Percentiles rank a stretch among this genome's conserved stretches.
phyloP scores from a whole-genome alignment of 78 protist species.

The Creolimax fragrantissima region DNA sequence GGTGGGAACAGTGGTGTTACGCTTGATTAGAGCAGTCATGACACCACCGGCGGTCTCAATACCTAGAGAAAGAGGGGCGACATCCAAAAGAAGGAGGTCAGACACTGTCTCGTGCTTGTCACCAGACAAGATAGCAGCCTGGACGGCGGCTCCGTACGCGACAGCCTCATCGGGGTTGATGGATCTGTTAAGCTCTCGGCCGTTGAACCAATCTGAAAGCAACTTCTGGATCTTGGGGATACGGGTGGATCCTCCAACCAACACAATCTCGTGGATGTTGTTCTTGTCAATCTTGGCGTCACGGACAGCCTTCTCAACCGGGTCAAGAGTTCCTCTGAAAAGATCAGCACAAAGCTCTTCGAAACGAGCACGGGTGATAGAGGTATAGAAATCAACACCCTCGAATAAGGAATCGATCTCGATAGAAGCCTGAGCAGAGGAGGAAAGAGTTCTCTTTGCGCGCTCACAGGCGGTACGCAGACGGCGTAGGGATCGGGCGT shows the following conservation, averaged over 20 bases:
- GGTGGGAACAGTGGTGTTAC: constrained; percentile 97
- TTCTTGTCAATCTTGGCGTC: constrained; percentile 75
- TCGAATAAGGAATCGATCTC: constrained; percentile 93
- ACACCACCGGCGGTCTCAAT: constrained; percentile 98
- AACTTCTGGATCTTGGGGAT: constrained; percentile 90
- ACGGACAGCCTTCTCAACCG: constrained; percentile 75
- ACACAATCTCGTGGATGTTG: constrained; percentile 77
- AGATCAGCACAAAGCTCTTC: constrained; percentile 88
- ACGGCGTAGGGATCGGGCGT: constrained; percentile 76
- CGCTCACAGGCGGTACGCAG: constrained; percentile 94
- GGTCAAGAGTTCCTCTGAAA: constrained; percentile 80
- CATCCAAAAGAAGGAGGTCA: constrained; percentile 86
- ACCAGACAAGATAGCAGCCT: constrained; percentile 93
- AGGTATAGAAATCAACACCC: constrained; percentile 87
- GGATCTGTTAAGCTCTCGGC: constrained; percentile 80
- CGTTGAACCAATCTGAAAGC: constrained; percentile 87
- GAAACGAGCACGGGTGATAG: constrained; percentile 90
- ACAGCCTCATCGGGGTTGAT: constrained; percentile 99
- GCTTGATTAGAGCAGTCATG: constrained; percentile 91
- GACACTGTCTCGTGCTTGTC: constrained; percentile 31
- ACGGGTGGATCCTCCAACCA: constrained; percentile 96
- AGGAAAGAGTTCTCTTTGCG: constrained; percentile 85
- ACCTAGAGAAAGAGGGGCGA: constrained; percentile 96
- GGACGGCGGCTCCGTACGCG: constrained; percentile 99
- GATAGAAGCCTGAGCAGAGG: constrained; percentile 71